phyloP scores from a whole-genome alignment of 345 rosid genomes.

The Limnanthes douglasii region DNA sequence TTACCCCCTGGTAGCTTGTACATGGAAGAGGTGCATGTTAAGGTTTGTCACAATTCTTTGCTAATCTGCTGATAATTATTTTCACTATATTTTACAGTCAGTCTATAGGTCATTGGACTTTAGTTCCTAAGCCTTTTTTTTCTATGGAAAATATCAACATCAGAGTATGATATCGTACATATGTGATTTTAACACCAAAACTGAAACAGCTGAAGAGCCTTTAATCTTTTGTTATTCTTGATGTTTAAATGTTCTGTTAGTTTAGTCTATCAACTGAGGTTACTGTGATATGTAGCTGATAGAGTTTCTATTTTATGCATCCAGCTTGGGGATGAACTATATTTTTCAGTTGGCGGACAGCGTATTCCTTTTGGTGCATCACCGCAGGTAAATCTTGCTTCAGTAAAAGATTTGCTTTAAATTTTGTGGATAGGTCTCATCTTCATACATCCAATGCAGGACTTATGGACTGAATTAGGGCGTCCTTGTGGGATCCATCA shows the following conservation, averaged over 20 bases:
- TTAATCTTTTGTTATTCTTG: not conserved
- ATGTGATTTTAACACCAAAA: no score
- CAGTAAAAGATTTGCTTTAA: conserved; percentile 3
- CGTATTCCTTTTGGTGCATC: conserved; percentile 92
- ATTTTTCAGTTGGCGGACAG: conserved; percentile 79
- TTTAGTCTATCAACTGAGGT: not conserved
- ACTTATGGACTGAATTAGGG: conserved; percentile 95
- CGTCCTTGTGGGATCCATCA: conserved; percentile 97
- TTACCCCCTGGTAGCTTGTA: conserved; percentile 63
- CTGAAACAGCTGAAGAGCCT: not conserved
- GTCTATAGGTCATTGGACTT: conserved; percentile 1
- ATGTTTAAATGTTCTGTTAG: not conserved
- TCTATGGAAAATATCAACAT: not conserved
- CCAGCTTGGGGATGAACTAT: conserved; percentile 82
- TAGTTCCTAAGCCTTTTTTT: conserved; percentile 8
- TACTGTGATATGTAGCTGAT: not conserved
- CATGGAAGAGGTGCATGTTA: conserved; percentile 90
- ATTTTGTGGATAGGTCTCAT: conserved; percentile 3
- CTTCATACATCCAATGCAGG: conserved; percentile 28
- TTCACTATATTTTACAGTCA: no score
- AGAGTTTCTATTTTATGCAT: conserved; percentile 1
- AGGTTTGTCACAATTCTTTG: no score
- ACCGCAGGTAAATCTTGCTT: conserved; percentile 54
- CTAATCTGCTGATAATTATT: no score
- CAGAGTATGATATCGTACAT: no score